A percentile compares a stretch with the other conserved stretches of the same genome.
Evolutionary conservation across 176 grass and related monocot genomes (phyloP).

Genomic region (Triticum urartu): DNA sequence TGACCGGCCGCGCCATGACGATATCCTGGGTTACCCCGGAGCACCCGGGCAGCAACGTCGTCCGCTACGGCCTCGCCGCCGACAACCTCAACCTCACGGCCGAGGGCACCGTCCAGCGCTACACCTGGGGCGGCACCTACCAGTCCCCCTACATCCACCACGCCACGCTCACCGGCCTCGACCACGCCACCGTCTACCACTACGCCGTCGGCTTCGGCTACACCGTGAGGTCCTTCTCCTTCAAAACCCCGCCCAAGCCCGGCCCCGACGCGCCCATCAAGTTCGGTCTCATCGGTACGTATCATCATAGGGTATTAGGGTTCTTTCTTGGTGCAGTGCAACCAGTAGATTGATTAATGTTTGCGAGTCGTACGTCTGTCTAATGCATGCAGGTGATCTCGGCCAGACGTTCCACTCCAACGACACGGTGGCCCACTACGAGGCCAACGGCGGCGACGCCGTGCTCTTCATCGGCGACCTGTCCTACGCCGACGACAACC

Average conservation of each 20-base stretch:
- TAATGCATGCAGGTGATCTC: conserved; percentile 46
- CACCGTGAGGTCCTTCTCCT: conserved; percentile 53
- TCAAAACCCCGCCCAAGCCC: conserved; percentile 56
- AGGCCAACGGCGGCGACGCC: conserved; percentile 28
- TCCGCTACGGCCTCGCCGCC: conserved; percentile 48
- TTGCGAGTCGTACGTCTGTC: too few species aligned
- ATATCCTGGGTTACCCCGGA: conserved; percentile 55
- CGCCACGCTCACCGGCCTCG: conserved; percentile 42
- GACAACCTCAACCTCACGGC: conserved; percentile 30
- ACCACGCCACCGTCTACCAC: conserved; percentile 57
- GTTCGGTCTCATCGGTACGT: conserved; percentile 63
- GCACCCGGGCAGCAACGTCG: conserved; percentile 42
- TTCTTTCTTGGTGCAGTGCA: too few species aligned
- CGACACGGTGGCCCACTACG: conserved; percentile 57
- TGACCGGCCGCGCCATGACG: conserved; percentile 46
- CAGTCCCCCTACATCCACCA: conserved; percentile 63
- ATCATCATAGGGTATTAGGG: not conserved
- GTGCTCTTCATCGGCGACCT: conserved; percentile 67
- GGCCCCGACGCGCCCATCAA: conserved; percentile 61
- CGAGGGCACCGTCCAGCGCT: conserved; percentile 37
- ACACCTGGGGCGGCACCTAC: conserved; percentile 45
- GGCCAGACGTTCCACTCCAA: conserved; percentile 74
- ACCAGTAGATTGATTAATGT: too few species aligned
- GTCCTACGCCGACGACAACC: conserved; percentile 63
- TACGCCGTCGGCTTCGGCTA: conserved; percentile 53